Evolutionary conservation across 192 early-diverging fungal genomes (phyloP), one percentile per base, ranked within the genome.

Genomic region (Umbelopsis vinacea): DNA sequence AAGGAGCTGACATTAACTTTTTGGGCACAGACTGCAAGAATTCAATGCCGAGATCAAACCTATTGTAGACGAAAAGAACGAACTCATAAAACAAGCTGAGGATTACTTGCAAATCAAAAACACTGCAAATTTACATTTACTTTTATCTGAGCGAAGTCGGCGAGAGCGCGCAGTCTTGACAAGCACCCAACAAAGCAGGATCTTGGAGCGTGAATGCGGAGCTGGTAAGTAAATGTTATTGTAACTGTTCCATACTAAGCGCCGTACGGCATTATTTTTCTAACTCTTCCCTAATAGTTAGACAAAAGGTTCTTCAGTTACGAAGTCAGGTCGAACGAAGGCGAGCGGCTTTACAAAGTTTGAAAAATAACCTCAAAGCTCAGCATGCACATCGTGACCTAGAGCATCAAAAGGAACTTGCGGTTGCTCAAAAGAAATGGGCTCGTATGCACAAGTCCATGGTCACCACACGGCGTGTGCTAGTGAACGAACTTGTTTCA

Each of bases 401-500:
- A 29, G 66, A 47, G 17, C 47, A 17, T 35, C 53, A 38, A 53
- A 68, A 63, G 33, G 57, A 63, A 6, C 33, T 63, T 19, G 57
- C 57, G 3, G 33, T 54, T 4, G 37, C 52, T 6, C 6, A 21
- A 9, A 73, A 67, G 21, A 3, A 22, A 38, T 88, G 84, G 86
- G 76, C 76, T 0, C 72, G 76, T 24, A 77, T 53, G 9, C 83
- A 86, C 48, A 72, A 84, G 71, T 66, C 76, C 33, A 68, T 84
- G 10, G 72, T 70, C 0, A 74, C 76, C 19, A 80, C 83, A 33
- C 77, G 86, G 19, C 76, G 79, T 26, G 78, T 86, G 11, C 76
- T 88, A 14, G 81, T 88, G 10, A 76, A 77, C 6, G 84, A 88
- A 53, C 67, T 86, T 7, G 74, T 82, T 10, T 82, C 81, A 4